Conservation (phyloP, 1,284 basidiomycete genomes). For the Ceraceosorus bombacis region DNA sequence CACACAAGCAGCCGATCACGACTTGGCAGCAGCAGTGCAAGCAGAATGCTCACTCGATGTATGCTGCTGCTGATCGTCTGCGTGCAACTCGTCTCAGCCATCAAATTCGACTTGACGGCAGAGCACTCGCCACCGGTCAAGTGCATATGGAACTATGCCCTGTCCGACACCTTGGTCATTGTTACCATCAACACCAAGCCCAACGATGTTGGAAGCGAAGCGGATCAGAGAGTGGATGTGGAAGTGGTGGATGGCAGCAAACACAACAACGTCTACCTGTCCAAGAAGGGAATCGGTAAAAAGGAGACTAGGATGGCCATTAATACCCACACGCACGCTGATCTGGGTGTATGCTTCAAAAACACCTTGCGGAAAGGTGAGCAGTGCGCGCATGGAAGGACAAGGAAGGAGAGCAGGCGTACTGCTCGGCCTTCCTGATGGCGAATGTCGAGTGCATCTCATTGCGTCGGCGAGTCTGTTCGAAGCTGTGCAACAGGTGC, state of each 20-base stretch:
- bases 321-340: conserved; percentile 85
- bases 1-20: no score
- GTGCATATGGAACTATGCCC: conserved; percentile 48
- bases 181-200: conserved; percentile 83
- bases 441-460: no score
- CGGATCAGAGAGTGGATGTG: conserved; percentile 60
- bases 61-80: no score
- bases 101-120: conserved; percentile 44
- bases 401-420: not conserved
- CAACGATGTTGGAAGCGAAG: conserved; percentile 5
- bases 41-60: no score
- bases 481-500: no score
- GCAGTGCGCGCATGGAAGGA: conserved; percentile 43
- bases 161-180: conserved; percentile 51
- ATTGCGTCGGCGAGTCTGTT: no score
- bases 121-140: conserved; percentile 24
- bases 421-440: not conserved
- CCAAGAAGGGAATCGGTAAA: conserved; percentile 70
- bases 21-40: no score
- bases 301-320: conserved; percentile 87
- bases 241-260: conserved; percentile 85
- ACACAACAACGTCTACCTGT: conserved; percentile 81
- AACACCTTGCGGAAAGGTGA: conserved; percentile 67
- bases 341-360: conserved; percentile 88
- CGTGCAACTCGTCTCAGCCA: conserved; percentile 13